Percentiles rank a stretch among this genome's conserved stretches.
These are phyloP conservation scores for Calonectria pauciramosa DNA, from an alignment of 2,329 filamentous ascomycete species.

Conservation along the genomic window DNA sequence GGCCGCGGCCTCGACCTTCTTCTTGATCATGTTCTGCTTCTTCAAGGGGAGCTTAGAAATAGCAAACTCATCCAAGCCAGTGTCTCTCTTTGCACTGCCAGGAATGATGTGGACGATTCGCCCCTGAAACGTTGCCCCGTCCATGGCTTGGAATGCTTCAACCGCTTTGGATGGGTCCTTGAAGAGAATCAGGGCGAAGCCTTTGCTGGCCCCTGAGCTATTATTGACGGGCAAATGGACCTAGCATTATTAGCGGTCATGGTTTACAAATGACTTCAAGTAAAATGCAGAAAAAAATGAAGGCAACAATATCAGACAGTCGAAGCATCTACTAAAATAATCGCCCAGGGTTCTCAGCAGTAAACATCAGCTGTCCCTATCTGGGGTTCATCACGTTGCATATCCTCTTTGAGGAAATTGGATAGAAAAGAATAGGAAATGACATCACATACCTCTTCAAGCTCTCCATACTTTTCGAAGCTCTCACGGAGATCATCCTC, in stretches of 20 bases:
- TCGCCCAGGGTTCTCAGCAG: slow-evolving; percentile 92
- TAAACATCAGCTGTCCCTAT: slow-evolving; percentile 99
- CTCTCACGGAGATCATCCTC: slow-evolving; percentile 81
- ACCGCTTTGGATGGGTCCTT: slow-evolving; percentile 79
- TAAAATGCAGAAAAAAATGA: slow-evolving; percentile 39
- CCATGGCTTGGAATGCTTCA: slow-evolving; percentile 82
- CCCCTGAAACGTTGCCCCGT: slow-evolving; percentile 92
- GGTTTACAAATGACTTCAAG: slow-evolving; percentile 32
- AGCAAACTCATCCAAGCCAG: slow-evolving; percentile 87
- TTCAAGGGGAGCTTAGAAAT: slow-evolving; percentile 94
- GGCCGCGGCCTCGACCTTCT: slow-evolving; percentile 83
- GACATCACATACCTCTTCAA: slow-evolving; percentile 84
- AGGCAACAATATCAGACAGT: slow-evolving; percentile 74
- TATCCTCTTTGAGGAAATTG: slow-evolving; percentile 23
- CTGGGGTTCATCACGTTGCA: slow-evolving; percentile 92
- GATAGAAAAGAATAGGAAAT: slow-evolving; percentile 24
- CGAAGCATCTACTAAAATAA: slow-evolving; percentile 99
- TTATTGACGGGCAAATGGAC: slow-evolving; percentile 84
- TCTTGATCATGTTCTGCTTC: slow-evolving; percentile 91
- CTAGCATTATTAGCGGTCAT: slow-evolving; percentile 64
- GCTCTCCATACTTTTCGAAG: slow-evolving; percentile 79
- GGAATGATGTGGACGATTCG: slow-evolving; percentile 92
- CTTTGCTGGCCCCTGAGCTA: slow-evolving; percentile 82
- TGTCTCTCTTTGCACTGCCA: slow-evolving; percentile 84
- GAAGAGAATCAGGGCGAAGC: slow-evolving; percentile 90